Base-by-base conservation (phyloP, 768 basidiomycete genomes). In the Daedaleopsis nitida region DNA sequence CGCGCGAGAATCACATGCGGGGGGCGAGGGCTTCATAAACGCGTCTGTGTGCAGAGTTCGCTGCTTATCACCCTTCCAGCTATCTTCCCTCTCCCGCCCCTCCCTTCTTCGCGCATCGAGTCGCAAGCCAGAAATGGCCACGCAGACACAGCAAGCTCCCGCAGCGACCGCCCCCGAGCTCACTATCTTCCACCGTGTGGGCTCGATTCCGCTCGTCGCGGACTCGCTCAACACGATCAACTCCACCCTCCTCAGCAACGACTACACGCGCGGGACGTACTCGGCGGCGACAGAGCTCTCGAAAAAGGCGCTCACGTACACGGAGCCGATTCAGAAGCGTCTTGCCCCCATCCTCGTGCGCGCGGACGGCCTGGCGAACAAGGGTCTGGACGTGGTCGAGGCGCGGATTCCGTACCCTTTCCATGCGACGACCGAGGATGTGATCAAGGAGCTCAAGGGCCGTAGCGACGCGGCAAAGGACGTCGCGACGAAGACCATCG, bases 331-430 rank as follows among this genome's bases (percentile, higher is more conserved):
- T 47, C 87, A 89, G 66, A 75, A 79, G 54, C 82, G 80, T 56
- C 75, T 93, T 21, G 86, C 86, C 0, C 89, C 91, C 9, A 69
- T 90, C 37, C 83, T 92, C 66, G 74, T 78, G 56, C 79, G 82
- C 50, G 88, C 83, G 2, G 85, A 93, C 65, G 82, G 75, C n/a
- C 76, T 75, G 55, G 91, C 88, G 32, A 89, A 91, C 81, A 86
- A 83, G 77, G 88, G 85, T 32, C 80, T 91, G 42, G 90, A 93
- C 70, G 85, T 73, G 19, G 88, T 92, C 56, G 81, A 92, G 77
- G 78, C 81, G 56, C 83, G 83, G 55, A 91, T 86, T 70, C 92
- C 91, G 13, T 88, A 86, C 70, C 84, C 90, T 5, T 94, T 92
- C 81, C 79, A 84, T 61, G 83, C 83, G 17, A 84, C 85, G 68